These are phyloP conservation scores for Parascedosporium putredinis DNA, from an alignment of 2,329 filamentous ascomycete genomes.

Conservation along the genomic window DNA sequence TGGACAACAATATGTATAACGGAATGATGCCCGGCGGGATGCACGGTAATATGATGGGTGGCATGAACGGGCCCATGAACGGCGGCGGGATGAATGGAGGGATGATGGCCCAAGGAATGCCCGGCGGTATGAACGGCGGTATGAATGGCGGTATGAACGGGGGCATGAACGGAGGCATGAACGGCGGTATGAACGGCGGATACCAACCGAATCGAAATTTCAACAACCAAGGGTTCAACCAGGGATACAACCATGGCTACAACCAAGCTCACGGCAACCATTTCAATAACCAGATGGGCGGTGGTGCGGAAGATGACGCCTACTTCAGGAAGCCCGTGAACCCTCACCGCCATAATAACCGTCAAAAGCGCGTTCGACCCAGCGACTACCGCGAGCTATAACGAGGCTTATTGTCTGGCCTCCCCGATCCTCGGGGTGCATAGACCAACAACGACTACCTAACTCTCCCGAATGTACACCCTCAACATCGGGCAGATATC, in stretches of 20 bases:
- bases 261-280: slow-evolving; percentile 12
- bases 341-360: slow-evolving; percentile 78
- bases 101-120: slow-evolving; percentile 24
- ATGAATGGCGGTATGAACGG: slow-evolving; percentile 18
- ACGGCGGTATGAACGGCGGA: slow-evolving; percentile 18
- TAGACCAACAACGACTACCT: no score
- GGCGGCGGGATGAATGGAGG: slow-evolving; percentile 17
- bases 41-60: slow-evolving; percentile 18
- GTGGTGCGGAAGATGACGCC: slow-evolving; percentile 59
- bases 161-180: slow-evolving; percentile 24
- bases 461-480: no score
- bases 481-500: no score
- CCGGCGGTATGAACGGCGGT: slow-evolving; percentile 14
- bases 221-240: slow-evolving; percentile 17
- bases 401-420: no score
- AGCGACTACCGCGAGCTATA: slow-evolving; percentile 84
- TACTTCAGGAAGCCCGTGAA: slow-evolving; percentile 97
- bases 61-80: slow-evolving; percentile 20
- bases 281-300: slow-evolving; percentile 33
- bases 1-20: slow-evolving; percentile 15
- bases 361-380: slow-evolving; percentile 67
- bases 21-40: slow-evolving; percentile 17
- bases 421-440: no score
- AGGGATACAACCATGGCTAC: no score
- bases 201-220: slow-evolving; percentile 10